Evolutionary conservation across 202 grass and related monocot genomes (phyloP).

Genomic region (Eragrostis tef): DNA sequence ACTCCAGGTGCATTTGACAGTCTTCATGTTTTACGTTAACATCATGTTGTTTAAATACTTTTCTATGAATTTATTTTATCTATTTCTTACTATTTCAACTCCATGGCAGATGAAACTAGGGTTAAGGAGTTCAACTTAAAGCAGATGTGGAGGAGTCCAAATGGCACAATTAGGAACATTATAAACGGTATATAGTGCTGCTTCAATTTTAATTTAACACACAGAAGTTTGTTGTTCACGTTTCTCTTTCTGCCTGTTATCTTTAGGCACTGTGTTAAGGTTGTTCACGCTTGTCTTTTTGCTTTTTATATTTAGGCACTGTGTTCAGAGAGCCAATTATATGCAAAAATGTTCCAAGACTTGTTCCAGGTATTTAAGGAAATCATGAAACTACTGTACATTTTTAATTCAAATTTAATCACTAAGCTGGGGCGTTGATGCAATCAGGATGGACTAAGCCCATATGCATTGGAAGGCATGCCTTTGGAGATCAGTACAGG

Average conservation of each 20-base stretch:
- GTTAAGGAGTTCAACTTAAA: slow-evolving; percentile 96
- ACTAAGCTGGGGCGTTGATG: slow-evolving; percentile 34
- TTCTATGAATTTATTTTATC: neutral
- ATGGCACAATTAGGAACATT: slow-evolving; percentile 99
- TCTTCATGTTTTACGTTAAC: neutral
- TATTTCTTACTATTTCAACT: slow-evolving; percentile 44
- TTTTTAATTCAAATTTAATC: slow-evolving; percentile 34
- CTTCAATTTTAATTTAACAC: slow-evolving; percentile 32
- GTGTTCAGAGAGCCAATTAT: slow-evolving; percentile 99
- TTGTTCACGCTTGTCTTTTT: slow-evolving; percentile 32
- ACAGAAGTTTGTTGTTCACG: slow-evolving; percentile 13
- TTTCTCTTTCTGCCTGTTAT: slow-evolving; percentile 28
- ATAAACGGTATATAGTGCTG: slow-evolving; percentile 70
- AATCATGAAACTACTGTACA: slow-evolving; percentile 7
- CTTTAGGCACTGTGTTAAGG: slow-evolving; percentile 85
- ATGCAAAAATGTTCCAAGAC: slow-evolving; percentile 91
- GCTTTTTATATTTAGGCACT: slow-evolving; percentile 61
- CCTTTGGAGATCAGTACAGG: slow-evolving; percentile 95
- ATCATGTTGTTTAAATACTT: slow-evolving; percentile 27
- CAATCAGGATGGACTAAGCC: slow-evolving; percentile 93
- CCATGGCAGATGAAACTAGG: slow-evolving; percentile 73
- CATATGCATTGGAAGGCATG: slow-evolving; percentile 99
- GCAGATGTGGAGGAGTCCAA: slow-evolving; percentile 97
- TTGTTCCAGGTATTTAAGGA: slow-evolving; percentile 79
- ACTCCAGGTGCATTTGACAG: slow-evolving; percentile 78